Percentiles rank a stretch among this genome's conserved stretches.
These are phyloP conservation scores for Nicotiana tabacum DNA, from an alignment of 257 asterid species.

Conservation along the genomic window DNA sequence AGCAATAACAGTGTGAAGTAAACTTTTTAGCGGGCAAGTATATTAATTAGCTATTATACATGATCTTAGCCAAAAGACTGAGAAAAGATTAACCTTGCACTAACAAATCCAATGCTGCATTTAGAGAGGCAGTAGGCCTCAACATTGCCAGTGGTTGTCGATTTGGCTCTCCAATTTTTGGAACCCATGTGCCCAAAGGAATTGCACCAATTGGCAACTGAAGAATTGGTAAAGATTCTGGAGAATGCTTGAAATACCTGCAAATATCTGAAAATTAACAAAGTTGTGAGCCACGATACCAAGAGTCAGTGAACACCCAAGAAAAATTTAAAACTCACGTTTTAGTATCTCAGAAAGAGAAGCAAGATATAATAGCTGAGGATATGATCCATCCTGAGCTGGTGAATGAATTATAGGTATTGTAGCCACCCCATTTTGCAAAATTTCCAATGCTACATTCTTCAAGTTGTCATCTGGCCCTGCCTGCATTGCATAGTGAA, in stretches of 20 bases:
- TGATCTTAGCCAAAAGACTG: neutral
- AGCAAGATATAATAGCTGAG: constrained; percentile 79
- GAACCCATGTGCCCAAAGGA: constrained; percentile 90
- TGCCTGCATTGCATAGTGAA: constrained; percentile 40
- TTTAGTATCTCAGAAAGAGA: constrained; percentile 79
- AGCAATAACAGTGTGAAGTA: neutral
- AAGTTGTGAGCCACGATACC: constrained; percentile 6
- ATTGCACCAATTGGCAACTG: constrained; percentile 63
- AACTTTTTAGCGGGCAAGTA: neutral
- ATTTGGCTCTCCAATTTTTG: constrained; percentile 67
- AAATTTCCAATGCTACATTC: constrained; percentile 69
- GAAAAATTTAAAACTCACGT: constrained; percentile 38
- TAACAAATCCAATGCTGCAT: constrained; percentile 67
- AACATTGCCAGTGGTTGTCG: constrained; percentile 73
- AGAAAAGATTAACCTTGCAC: constrained; percentile 59
- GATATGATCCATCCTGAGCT: constrained; percentile 57
- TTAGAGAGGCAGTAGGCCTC: constrained; percentile 79
- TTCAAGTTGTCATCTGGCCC: constrained; percentile 88
- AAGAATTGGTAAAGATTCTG: constrained; percentile 66
- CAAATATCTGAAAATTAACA: constrained; percentile 62
- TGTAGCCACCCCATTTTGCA: constrained; percentile 67
- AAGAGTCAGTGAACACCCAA: neutral
- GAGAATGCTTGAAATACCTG: constrained; percentile 73
- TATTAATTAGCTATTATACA: neutral
- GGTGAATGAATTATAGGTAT: constrained; percentile 76